phyloP scores from a whole-genome alignment of 225 moss, liverwort and hornwort genomes.

The Marchantia polymorpha region DNA sequence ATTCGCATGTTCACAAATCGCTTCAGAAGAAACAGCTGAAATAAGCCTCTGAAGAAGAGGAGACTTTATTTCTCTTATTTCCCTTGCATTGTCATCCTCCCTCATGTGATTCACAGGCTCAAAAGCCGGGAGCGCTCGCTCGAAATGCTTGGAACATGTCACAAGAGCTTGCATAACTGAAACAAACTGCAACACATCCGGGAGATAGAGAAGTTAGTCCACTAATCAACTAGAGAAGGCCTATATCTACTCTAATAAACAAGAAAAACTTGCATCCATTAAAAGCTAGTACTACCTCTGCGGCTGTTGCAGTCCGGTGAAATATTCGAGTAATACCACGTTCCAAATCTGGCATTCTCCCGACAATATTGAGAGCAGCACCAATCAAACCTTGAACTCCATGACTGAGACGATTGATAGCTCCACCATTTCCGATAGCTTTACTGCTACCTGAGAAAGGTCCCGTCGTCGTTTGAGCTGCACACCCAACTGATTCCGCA shows the following conservation, averaged over 20 bases:
- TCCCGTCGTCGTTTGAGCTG: constrained; percentile 50
- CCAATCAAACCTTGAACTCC: constrained; percentile 59
- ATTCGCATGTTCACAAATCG: constrained; percentile 69
- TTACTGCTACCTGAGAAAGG: constrained; percentile 40
- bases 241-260: no score
- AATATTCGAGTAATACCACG: constrained; percentile 90
- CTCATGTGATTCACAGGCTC: background rate
- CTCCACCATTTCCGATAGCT: constrained; percentile 47
- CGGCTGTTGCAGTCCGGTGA: constrained; percentile 84
- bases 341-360: constrained; percentile 86
- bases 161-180: constrained; percentile 77
- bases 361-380: constrained; percentile 55
- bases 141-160: constrained; percentile 68
- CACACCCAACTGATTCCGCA: constrained; percentile 68
- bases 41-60: constrained; percentile 69
- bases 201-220: no score
- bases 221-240: no score
- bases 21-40: constrained; percentile 67
- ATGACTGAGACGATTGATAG: constrained; percentile 32
- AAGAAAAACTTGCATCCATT: no score
- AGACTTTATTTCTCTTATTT: constrained; percentile 50
- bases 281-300: constrained; percentile 54
- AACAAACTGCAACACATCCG: constrained; percentile 68
- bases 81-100: constrained; percentile 38
- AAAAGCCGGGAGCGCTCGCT: constrained; percentile 48